Evolutionary conservation across 108 stramenopile genomes (phyloP).

Genomic region (Cyclotella cryptica): DNA sequence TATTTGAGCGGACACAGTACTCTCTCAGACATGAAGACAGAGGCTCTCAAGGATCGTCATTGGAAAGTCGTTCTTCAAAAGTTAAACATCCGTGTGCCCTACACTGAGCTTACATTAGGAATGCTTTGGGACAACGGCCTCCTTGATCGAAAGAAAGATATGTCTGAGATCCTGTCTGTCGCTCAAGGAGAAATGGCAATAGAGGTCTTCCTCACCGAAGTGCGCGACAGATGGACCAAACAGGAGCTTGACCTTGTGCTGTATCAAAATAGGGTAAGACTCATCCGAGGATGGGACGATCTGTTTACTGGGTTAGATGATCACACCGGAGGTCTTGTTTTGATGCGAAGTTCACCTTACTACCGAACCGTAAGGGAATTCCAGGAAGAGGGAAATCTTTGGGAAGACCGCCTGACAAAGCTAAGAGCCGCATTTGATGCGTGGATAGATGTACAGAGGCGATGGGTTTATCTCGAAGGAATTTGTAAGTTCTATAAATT

Average conservation of each 20-base stretch:
- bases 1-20: slow-evolving; percentile 75
- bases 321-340: slow-evolving; percentile 89
- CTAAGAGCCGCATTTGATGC: slow-evolving; percentile 92
- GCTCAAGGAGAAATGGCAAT: slow-evolving; percentile 99
- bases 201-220: slow-evolving; percentile 93
- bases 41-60: slow-evolving; percentile 96
- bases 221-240: slow-evolving; percentile 96
- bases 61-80: slow-evolving; percentile 91
- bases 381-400: slow-evolving; percentile 94
- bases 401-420: slow-evolving; percentile 94
- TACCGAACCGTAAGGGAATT: slow-evolving; percentile 94
- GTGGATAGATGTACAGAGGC: slow-evolving; percentile 98
- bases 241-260: slow-evolving; percentile 92
- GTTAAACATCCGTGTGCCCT: slow-evolving; percentile 75
- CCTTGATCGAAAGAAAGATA: slow-evolving; percentile 81
- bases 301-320: slow-evolving; percentile 96
- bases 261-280: slow-evolving; percentile 93
- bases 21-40: slow-evolving; percentile 92
- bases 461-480: slow-evolving; percentile 97
- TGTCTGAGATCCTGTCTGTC: slow-evolving; percentile 86
- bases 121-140: slow-evolving; percentile 93
- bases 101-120: slow-evolving; percentile 91
- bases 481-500: slow-evolving; percentile 56
- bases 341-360: slow-evolving; percentile 96
- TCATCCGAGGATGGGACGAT: slow-evolving; percentile 96